Conservation (phyloP, 2,329 filamentous ascomycete genomes). For the Zymoseptoria tritici region DNA sequence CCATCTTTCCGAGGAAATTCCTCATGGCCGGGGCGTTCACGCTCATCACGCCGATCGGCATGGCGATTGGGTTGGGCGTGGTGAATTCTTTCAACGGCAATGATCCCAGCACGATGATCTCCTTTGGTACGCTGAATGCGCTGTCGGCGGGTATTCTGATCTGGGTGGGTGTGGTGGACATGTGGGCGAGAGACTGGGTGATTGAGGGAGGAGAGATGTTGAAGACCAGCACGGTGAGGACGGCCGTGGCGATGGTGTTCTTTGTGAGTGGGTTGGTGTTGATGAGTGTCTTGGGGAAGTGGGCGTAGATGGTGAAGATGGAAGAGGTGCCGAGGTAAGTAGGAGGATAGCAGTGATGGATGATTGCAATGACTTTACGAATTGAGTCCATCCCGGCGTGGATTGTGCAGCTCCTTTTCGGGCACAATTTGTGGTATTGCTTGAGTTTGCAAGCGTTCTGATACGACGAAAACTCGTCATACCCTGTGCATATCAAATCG, state of each 20-base stretch:
- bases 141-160: constrained; percentile 78
- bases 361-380: not conserved
- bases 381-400: too few species aligned
- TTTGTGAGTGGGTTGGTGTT: constrained; percentile 51
- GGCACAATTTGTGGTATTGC: too few species aligned
- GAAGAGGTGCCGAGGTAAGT: too few species aligned
- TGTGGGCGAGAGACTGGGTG: constrained; percentile 45
- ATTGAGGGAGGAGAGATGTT: constrained; percentile 77
- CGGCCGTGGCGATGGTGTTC: constrained; percentile 82
- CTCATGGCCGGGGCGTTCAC: constrained; percentile 63
- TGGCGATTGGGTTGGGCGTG: constrained; percentile 74
- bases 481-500: too few species aligned
- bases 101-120: constrained; percentile 58
- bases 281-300: constrained; percentile 79
- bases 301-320: constrained; percentile 51
- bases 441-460: too few species aligned
- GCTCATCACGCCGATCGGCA: constrained; percentile 74
- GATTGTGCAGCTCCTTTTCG: too few species aligned
- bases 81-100: constrained; percentile 56
- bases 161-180: constrained; percentile 42
- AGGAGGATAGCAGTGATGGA: too few species aligned
- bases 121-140: constrained; percentile 83
- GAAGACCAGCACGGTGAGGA: constrained; percentile 83
- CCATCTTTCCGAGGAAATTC: constrained; percentile 62
- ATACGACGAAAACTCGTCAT: too few species aligned